Percentiles rank a stretch among this genome's conserved stretches.
Conservation (phyloP, 805 yeast genomes). For the Pichia kluyveri region DNA sequence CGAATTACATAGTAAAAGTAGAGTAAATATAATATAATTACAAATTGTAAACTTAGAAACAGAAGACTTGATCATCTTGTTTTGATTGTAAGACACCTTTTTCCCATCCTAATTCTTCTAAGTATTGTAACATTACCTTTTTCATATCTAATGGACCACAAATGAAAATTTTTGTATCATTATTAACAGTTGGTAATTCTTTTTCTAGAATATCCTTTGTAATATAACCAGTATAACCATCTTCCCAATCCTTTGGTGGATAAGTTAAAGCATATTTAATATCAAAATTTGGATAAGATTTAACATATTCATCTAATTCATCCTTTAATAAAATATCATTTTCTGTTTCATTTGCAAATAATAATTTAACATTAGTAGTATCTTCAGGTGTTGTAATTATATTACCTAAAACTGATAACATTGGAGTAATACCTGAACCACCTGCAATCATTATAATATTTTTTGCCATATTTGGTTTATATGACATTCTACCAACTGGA, state of each 20-base stretch:
- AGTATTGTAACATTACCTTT: slow-evolving; percentile 36
- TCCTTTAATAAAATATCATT: slow-evolving; percentile 66
- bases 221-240: slow-evolving; percentile 43
- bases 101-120: slow-evolving; percentile 57
- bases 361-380: slow-evolving; percentile 46
- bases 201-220: slow-evolving; percentile 47
- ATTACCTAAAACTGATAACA: slow-evolving; percentile 67
- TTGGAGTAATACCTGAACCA: slow-evolving; percentile 87
- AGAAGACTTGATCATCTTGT: slow-evolving; percentile 29
- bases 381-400: slow-evolving; percentile 65
- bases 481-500: slow-evolving; percentile 67
- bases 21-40: too few relatives aligned
- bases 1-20: too few relatives aligned
- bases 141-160: slow-evolving; percentile 76
- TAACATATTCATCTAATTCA: slow-evolving; percentile 63
- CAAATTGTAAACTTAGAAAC: slow-evolving; percentile 16
- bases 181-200: slow-evolving; percentile 42
- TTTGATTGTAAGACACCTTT: slow-evolving; percentile 23
- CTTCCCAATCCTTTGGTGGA: slow-evolving; percentile 51
- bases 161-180: slow-evolving; percentile 48
- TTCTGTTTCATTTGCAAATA: slow-evolving; percentile 68
- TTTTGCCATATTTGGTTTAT: slow-evolving; percentile 47
- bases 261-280: slow-evolving; percentile 50
- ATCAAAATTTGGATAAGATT: slow-evolving; percentile 51
- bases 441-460: slow-evolving; percentile 70